Evolutionary conservation across 106 monocot genomes (phyloP).

Genomic region (Phalaenopsis aphrodite): DNA sequence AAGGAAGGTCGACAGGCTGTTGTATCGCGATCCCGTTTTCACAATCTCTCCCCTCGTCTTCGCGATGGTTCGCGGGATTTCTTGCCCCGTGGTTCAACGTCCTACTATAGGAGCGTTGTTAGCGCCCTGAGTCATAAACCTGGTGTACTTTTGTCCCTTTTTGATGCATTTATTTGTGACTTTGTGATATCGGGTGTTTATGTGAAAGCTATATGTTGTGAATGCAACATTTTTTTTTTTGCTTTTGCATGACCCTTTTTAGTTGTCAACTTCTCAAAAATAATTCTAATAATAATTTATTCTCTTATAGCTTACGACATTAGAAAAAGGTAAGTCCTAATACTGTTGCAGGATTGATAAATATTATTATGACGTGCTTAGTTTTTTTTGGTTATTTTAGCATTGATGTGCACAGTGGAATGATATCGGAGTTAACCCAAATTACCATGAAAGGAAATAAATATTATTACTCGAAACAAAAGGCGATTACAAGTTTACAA

Average conservation of each 20-base stretch:
- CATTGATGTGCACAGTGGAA: background rate
- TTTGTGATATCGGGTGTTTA: background rate
- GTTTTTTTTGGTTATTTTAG: background rate
- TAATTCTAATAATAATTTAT: background rate
- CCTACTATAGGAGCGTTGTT: too few relatives aligned
- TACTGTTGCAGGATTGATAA: background rate
- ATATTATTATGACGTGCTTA: background rate
- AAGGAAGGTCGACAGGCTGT: too few relatives aligned
- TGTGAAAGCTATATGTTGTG: background rate
- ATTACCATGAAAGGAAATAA: too few relatives aligned
- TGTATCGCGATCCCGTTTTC: too few relatives aligned
- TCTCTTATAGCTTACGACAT: background rate
- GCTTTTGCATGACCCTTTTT: background rate
- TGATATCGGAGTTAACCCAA: too few relatives aligned
- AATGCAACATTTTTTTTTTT: background rate
- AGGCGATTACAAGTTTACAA: too few relatives aligned
- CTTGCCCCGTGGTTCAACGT: too few relatives aligned
- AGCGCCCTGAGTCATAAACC: background rate
- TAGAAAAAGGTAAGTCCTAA: background rate
- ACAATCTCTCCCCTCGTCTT: too few relatives aligned
- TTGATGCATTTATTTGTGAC: background rate
- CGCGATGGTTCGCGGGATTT: too few relatives aligned
- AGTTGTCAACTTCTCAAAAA: background rate
- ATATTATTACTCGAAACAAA: too few relatives aligned
- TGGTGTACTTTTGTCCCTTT: background rate